phyloP scores from a whole-genome alignment of 78 protist species.

The Dictyostelium firmibasis region DNA sequence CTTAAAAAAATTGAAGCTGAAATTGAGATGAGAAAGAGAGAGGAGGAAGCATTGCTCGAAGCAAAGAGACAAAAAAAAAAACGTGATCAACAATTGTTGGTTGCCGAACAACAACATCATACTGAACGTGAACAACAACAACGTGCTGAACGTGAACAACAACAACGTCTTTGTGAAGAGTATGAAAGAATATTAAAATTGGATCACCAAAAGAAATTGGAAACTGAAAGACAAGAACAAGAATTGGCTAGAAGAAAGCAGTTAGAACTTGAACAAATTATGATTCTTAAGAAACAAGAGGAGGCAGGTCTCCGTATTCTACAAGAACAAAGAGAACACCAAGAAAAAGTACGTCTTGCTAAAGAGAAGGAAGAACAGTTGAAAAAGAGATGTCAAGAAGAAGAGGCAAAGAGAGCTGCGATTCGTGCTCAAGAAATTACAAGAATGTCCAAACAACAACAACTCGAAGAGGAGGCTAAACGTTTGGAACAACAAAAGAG shows the following conservation, averaged over 20 bases:
- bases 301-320: neutral
- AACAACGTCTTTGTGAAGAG: neutral
- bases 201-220: neutral
- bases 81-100: neutral
- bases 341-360: neutral
- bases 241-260: neutral
- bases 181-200: neutral
- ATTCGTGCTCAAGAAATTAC: neutral
- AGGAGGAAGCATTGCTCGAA: neutral
- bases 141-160: neutral
- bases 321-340: neutral
- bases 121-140: neutral
- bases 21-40: neutral
- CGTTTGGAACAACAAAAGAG: conserved; percentile 1
- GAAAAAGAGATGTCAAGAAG: neutral
- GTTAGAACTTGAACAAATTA: neutral
- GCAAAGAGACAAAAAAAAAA: neutral
- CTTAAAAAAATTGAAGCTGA: neutral
- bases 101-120: neutral
- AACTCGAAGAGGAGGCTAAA: neutral
- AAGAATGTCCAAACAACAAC: neutral
- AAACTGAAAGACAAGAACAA: neutral
- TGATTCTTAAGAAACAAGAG: neutral
- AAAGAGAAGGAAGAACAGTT: neutral
- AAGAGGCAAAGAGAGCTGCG: neutral